Evolutionary conservation across 768 basidiomycete genomes (phyloP).

Genomic region (Infundibulicybe gibba): DNA sequence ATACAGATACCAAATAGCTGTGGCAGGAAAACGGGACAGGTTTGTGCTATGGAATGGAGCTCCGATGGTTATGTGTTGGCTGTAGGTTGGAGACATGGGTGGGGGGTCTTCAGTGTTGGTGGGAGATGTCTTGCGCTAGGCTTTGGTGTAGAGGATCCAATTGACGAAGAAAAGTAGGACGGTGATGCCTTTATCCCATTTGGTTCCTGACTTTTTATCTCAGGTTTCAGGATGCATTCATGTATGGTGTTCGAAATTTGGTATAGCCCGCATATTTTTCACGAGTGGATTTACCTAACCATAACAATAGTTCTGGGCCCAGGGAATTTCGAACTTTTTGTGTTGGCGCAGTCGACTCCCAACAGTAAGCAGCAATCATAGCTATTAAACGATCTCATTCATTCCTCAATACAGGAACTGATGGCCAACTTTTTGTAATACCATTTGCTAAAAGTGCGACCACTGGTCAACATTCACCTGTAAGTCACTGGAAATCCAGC

Average conservation of each 20-base stretch:
- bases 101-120: slow-evolving; percentile 88
- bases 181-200: not conserved
- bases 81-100: slow-evolving; percentile 87
- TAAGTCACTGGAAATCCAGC: slow-evolving; percentile 29
- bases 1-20: slow-evolving; percentile 63
- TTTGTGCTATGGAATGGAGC: slow-evolving; percentile 82
- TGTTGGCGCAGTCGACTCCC: slow-evolving; percentile 54
- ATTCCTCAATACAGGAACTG: slow-evolving; percentile 35
- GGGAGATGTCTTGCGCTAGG: slow-evolving; percentile 83
- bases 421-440: slow-evolving; percentile 76
- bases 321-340: slow-evolving; percentile 86
- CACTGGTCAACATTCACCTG: slow-evolving; percentile 88
- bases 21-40: slow-evolving; percentile 54
- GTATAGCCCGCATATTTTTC: slow-evolving; percentile 38
- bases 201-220: slow-evolving; percentile 3
- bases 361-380: slow-evolving; percentile 37
- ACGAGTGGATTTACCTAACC: slow-evolving; percentile 1
- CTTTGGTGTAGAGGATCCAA: slow-evolving; percentile 61
- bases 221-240: slow-evolving; percentile 80
- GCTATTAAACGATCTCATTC: not conserved
- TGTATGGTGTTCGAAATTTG: slow-evolving; percentile 73
- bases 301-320: slow-evolving; percentile 78
- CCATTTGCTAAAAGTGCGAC: slow-evolving; percentile 96
- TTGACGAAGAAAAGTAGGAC: slow-evolving; percentile 52
- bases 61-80: slow-evolving; percentile 95